Percentiles rank a stretch among this genome's conserved stretches.
phyloP scores from a whole-genome alignment of 441 rosid species.

The Omphalea diandra region DNA sequence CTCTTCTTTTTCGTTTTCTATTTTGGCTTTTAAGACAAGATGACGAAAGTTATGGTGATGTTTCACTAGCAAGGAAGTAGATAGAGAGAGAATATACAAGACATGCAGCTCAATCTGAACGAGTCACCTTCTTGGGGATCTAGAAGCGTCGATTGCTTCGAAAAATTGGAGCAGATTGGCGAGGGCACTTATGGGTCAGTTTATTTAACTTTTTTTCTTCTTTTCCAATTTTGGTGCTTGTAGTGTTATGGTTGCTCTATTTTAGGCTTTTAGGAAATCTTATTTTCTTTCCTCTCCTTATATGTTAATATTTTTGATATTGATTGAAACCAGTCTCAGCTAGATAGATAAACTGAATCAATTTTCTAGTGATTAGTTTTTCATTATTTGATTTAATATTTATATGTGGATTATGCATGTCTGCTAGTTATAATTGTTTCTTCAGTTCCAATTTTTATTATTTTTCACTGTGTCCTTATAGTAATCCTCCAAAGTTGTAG shows the following conservation, averaged over 20 bases:
- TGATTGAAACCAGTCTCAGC: too few relatives aligned
- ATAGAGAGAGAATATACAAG: slow-evolving; percentile 30
- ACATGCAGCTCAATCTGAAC: slow-evolving; percentile 63
- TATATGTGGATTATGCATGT: too few relatives aligned
- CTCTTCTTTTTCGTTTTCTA: neutral
- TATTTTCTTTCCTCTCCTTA: neutral
- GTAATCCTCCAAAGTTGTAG: neutral
- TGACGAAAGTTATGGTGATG: neutral
- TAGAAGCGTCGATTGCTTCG: slow-evolving; percentile 87
- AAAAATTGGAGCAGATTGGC: slow-evolving; percentile 88
- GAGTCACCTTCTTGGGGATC: slow-evolving; percentile 83
- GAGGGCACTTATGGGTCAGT: slow-evolving; percentile 91
- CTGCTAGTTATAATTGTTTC: too few relatives aligned
- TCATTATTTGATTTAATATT: too few relatives aligned
- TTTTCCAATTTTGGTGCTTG: neutral
- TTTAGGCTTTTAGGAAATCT: neutral
- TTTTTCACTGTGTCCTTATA: too few relatives aligned
- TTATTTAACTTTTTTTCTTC: neutral
- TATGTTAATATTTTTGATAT: too few relatives aligned
- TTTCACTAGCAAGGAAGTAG: neutral
- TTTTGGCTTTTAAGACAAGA: neutral
- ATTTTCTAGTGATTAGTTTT: too few relatives aligned
- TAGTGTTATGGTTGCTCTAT: neutral
- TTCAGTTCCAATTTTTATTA: too few relatives aligned
- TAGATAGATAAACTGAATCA: too few relatives aligned